Evolutionary conservation across 306 rosid species (phyloP), one percentile per base, ranked within the genome.

Genomic region (Medicago lupulina): DNA sequence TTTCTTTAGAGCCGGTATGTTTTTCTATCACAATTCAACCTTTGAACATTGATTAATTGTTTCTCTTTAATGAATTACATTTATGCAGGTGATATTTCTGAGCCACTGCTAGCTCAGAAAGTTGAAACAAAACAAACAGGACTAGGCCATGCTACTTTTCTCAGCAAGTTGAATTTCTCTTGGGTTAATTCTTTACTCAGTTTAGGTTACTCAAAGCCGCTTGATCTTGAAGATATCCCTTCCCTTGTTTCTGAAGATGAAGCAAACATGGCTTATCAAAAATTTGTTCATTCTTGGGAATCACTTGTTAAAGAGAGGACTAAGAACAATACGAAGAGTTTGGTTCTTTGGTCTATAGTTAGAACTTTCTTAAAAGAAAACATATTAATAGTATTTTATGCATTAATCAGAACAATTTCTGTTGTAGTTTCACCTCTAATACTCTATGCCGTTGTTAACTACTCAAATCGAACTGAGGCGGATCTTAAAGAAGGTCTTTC

Each of bases 41-140:
- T 49, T 49, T 18, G 55, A 49, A 55, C 46, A n/a, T 1, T 43
- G 19, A 21, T 13, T 61, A 79, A 49, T 54, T 54, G 40, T 69
- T 60, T 43, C 51, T 50, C 38, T 34, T 34, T 34, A 34, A 34
- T 34, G 38, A 1, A 34, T 34, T 34, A 4, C 5, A 34, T 34
- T 5, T 34, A 34, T 34, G 38, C 38, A 34, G 38, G 38, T 34
- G 38, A 34, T 4, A 34, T 34, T 34, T 78, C 89, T 12, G 87
- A 92, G 62, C 89, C 93, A 62, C 7, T 46, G 6, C 15, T 46
- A 46, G 51, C 7, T 46, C 16, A 46, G 15, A 46, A 46, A 46
- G 6, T 13, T 46, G 51, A 46, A 46, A 46, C 16, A 12, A 46
- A 46, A 12, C 51, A 46, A 46, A 46, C 51, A 46, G 16, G 51